These are phyloP conservation scores for Phellopilus nigrolimitatus DNA, from an alignment of 1,284 basidiomycete genomes.

Conservation along the genomic window DNA sequence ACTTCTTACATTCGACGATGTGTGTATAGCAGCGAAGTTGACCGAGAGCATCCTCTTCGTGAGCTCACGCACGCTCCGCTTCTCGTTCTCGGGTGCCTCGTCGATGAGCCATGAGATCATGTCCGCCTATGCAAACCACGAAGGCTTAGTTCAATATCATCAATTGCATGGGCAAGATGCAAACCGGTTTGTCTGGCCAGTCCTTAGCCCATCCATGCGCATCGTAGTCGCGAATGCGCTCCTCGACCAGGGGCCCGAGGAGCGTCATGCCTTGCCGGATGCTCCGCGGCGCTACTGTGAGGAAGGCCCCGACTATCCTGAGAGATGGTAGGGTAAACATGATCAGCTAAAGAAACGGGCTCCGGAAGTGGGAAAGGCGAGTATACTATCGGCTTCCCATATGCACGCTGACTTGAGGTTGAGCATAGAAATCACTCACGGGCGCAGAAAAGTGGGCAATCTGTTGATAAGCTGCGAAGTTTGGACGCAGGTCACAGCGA, in stretches of 20 bases:
- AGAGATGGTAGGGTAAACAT: background rate
- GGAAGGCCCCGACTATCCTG: constrained; percentile 8
- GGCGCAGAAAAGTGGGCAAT: constrained; percentile 33
- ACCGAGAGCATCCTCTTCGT: constrained; percentile 25
- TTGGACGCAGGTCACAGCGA: constrained; percentile 30
- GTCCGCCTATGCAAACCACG: background rate
- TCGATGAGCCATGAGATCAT: constrained; percentile 19
- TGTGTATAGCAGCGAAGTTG: constrained; percentile 33
- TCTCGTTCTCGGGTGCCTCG: constrained; percentile 17
- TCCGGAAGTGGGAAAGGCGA: background rate
- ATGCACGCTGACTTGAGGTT: background rate
- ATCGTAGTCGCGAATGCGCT: constrained; percentile 30
- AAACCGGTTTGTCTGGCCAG: constrained; percentile 35
- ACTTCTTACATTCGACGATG: constrained; percentile 27
- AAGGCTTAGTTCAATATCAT: background rate
- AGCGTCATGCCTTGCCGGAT: constrained; percentile 26
- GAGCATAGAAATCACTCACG: constrained; percentile 8
- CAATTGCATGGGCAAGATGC: background rate
- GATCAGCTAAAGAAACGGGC: background rate
- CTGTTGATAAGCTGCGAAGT: constrained; percentile 27
- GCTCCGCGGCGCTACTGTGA: constrained; percentile 4
- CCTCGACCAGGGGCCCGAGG: constrained; percentile 34
- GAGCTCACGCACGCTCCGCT: constrained; percentile 15
- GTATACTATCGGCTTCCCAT: constrained; percentile 29
- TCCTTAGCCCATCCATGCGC: constrained; percentile 32